Percentiles rank a stretch among this genome's conserved stretches.
Evolutionary conservation across 1,139 yeast genomes (phyloP).

Genomic region (Nakaseomyces sp.): DNA sequence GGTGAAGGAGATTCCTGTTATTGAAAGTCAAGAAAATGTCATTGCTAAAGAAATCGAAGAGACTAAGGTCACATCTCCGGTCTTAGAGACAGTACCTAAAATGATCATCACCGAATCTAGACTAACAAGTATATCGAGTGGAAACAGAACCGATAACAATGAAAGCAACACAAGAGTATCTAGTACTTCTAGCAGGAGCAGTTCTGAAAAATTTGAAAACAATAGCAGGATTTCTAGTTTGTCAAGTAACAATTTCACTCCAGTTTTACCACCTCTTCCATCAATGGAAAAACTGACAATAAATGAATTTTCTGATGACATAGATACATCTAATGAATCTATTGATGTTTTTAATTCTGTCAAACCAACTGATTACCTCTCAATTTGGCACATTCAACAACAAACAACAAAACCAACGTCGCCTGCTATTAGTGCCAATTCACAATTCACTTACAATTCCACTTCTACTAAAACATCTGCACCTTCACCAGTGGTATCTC

Average conservation of each 20-base stretch:
- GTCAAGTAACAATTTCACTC: not conserved
- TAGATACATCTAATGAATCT: slow-evolving; percentile 36
- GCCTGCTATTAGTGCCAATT: slow-evolving; percentile 26
- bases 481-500: slow-evolving; percentile 2
- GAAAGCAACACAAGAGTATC: not conserved
- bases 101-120: no score
- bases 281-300: slow-evolving; percentile 18
- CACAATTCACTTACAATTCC: slow-evolving; percentile 22
- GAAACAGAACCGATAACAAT: not conserved
- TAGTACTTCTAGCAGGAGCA: not conserved
- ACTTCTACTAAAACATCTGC: slow-evolving; percentile 13
- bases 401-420: slow-evolving; percentile 22
- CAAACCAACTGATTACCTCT: slow-evolving; percentile 26
- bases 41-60: no score
- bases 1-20: no score
- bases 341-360: slow-evolving; percentile 40
- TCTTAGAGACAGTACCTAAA: no score
- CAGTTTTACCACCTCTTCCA: slow-evolving; percentile 16
- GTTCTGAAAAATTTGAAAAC: not conserved
- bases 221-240: not conserved
- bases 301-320: slow-evolving; percentile 22
- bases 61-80: no score
- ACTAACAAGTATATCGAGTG: no score
- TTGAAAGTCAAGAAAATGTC: no score
- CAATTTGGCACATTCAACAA: slow-evolving; percentile 35